A percentile compares a stretch with the other conserved stretches of the same genome.
Evolutionary conservation across 2,329 filamentous ascomycete species (phyloP).

Genomic region (Coccinonectria pachysandricola): DNA sequence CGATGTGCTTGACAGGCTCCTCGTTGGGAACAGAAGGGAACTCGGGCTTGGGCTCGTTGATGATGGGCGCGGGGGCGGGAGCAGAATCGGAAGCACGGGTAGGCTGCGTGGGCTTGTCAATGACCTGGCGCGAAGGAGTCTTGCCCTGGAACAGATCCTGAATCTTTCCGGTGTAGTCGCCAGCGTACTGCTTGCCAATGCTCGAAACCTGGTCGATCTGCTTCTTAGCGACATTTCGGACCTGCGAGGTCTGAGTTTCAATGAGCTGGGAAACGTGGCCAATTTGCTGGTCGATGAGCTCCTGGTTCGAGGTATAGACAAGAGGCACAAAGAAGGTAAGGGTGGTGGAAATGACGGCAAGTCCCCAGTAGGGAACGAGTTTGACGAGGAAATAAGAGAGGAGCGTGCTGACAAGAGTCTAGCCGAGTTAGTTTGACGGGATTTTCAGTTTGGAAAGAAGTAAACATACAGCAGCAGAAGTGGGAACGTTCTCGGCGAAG

Average conservation of each 20-base stretch:
- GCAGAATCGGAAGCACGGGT: slow-evolving; percentile 1
- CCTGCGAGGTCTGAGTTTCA: slow-evolving; percentile 52
- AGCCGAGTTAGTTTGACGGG: slow-evolving; percentile 2
- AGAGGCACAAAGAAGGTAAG: slow-evolving; percentile 52
- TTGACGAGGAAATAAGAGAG: slow-evolving; percentile 60
- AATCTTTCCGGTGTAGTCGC: slow-evolving; percentile 58
- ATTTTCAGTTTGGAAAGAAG: slow-evolving; percentile 4
- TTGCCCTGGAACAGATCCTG: slow-evolving; percentile 50
- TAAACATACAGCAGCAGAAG: slow-evolving; percentile 46
- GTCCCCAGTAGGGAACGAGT: slow-evolving; percentile 60
- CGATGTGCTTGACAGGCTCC: slow-evolving; percentile 22
- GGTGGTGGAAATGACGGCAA: slow-evolving; percentile 49
- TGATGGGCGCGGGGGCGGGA: slow-evolving; percentile 5
- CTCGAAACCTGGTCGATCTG: slow-evolving; percentile 53
- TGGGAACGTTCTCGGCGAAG: slow-evolving; percentile 55
- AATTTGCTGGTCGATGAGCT: slow-evolving; percentile 56
- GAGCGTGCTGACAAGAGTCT: slow-evolving; percentile 53
- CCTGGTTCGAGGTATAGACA: slow-evolving; percentile 57
- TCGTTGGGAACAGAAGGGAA: slow-evolving; percentile 29
- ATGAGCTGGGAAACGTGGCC: slow-evolving; percentile 47
- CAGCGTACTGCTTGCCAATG: slow-evolving; percentile 57
- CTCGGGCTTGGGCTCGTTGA: slow-evolving; percentile 23
- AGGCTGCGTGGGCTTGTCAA: slow-evolving; percentile 24
- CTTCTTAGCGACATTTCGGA: slow-evolving; percentile 51
- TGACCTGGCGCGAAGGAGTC: slow-evolving; percentile 31